These are phyloP conservation scores for Terfezia boudieri DNA, from an alignment of 495 filamentous ascomycete genomes.

Conservation along the genomic window DNA sequence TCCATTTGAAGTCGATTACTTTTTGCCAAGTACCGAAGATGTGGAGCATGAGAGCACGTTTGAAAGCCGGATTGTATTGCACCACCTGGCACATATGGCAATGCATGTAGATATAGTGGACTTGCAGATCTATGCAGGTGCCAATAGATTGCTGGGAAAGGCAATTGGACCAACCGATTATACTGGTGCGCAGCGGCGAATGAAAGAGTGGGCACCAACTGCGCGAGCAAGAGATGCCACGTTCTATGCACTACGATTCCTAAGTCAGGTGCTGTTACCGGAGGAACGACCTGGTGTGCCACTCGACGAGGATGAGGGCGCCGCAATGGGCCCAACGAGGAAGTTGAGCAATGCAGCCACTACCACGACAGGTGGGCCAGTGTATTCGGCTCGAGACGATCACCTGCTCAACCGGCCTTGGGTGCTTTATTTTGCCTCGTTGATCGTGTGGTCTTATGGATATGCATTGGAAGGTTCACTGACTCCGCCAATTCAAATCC, in stretches of 20 bases:
- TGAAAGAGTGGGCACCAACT: slow-evolving; percentile 84
- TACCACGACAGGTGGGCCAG: slow-evolving; percentile 12
- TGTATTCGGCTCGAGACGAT: slow-evolving; percentile 72
- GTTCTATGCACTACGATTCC: slow-evolving; percentile 78
- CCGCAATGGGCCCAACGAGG: slow-evolving; percentile 17
- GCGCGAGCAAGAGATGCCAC: slow-evolving; percentile 75
- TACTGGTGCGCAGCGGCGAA: slow-evolving; percentile 53
- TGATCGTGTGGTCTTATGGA: slow-evolving; percentile 91
- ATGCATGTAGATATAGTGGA: slow-evolving; percentile 98
- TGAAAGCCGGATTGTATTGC: slow-evolving; percentile 68
- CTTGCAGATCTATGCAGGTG: slow-evolving; percentile 85
- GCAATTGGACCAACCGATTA: slow-evolving; percentile 68
- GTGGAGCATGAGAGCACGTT: slow-evolving; percentile 57
- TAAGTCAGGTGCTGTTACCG: slow-evolving; percentile 53
- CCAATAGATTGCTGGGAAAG: slow-evolving; percentile 61
- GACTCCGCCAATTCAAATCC: slow-evolving; percentile 22
- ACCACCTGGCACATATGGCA: slow-evolving; percentile 90
- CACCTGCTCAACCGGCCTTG: slow-evolving; percentile 80
- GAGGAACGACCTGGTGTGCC: slow-evolving; percentile 17
- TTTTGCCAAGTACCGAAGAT: slow-evolving; percentile 17
- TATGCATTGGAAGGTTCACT: slow-evolving; percentile 74
- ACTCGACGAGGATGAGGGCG: slow-evolving; percentile 20
- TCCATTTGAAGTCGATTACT: slow-evolving; percentile 14
- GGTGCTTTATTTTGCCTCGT: slow-evolving; percentile 84
- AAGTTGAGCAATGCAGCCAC: slow-evolving; percentile 8